Conservation (phyloP, 73 alveolate genomes). For the Symbiodinium natans region DNA sequence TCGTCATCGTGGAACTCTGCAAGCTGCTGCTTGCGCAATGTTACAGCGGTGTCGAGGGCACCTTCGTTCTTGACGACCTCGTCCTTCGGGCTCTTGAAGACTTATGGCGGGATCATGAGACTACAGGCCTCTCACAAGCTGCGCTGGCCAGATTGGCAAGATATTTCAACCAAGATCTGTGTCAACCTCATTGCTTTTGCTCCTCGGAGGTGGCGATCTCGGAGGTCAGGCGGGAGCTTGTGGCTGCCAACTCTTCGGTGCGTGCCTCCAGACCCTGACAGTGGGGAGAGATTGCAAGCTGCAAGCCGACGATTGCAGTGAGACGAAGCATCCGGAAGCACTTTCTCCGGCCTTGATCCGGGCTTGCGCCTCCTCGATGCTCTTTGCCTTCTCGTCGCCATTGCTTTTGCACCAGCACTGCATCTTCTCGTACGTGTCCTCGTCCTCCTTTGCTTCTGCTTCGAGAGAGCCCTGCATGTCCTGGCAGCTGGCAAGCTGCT, state of each 20-base stretch:
- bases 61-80: constrained; percentile 52
- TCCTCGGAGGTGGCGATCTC: constrained; percentile 64
- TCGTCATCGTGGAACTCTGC: constrained; percentile 89
- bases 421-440: constrained; percentile 88
- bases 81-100: neutral
- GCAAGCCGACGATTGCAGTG: neutral
- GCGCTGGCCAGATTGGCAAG: too few relatives aligned
- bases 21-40: constrained; percentile 50
- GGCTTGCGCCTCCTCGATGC: constrained; percentile 68
- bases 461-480: constrained; percentile 64
- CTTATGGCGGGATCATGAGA: too few relatives aligned
- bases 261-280: constrained; percentile 48
- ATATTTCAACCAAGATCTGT: too few relatives aligned
- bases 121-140: too few relatives aligned
- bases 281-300: too few relatives aligned
- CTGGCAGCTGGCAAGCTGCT: too few relatives aligned
- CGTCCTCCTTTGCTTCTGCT: constrained; percentile 73
- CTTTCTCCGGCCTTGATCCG: constrained; percentile 26
- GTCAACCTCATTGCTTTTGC: too few relatives aligned
- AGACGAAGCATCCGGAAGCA: neutral
- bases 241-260: constrained; percentile 82
- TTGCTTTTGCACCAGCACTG: constrained; percentile 91
- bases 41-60: constrained; percentile 51
- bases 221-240: constrained; percentile 50
- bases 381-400: constrained; percentile 83